Percentiles rank a stretch among this genome's conserved stretches.
Evolutionary conservation across 805 yeast species (phyloP).

Genomic region (Danielia oregonensis): DNA sequence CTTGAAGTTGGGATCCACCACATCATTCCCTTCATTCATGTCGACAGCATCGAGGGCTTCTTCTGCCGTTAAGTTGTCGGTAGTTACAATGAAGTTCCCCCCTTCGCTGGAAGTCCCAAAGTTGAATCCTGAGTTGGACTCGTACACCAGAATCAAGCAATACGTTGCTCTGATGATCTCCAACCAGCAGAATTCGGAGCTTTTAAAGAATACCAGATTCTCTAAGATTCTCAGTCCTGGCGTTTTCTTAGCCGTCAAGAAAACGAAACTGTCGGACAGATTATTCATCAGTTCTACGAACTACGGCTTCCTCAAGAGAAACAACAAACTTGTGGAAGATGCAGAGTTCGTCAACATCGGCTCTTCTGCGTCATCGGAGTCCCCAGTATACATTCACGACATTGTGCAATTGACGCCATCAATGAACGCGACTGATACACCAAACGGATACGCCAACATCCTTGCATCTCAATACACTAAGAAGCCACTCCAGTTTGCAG

Average conservation of each 20-base stretch:
- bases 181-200: slow-evolving; percentile 47
- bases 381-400: slow-evolving; percentile 53
- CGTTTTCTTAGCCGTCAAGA: slow-evolving; percentile 68
- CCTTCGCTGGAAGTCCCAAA: slow-evolving; percentile 49
- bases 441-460: slow-evolving; percentile 80
- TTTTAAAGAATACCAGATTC: slow-evolving; percentile 55
- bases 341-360: slow-evolving; percentile 59
- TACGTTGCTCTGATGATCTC: slow-evolving; percentile 36
- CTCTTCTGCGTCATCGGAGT: slow-evolving; percentile 7
- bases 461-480: slow-evolving; percentile 81
- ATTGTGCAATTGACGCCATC: slow-evolving; percentile 67
- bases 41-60: slow-evolving; percentile 19
- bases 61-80: slow-evolving; percentile 32
- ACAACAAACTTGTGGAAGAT: slow-evolving; percentile 71
- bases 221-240: slow-evolving; percentile 77
- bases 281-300: slow-evolving; percentile 79
- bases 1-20: slow-evolving; percentile 44
- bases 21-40: slow-evolving; percentile 23
- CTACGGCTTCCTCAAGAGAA: slow-evolving; percentile 75
- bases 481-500: slow-evolving; percentile 68
- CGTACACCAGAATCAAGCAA: slow-evolving; percentile 39
- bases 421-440: slow-evolving; percentile 68
- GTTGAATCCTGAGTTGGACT: slow-evolving; percentile 38
- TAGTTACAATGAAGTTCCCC: slow-evolving; percentile 57
- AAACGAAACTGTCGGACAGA: slow-evolving; percentile 42